Evolutionary conservation across 2,329 filamentous ascomycete genomes (phyloP).

Genomic region (Calonectria leucothoes): DNA sequence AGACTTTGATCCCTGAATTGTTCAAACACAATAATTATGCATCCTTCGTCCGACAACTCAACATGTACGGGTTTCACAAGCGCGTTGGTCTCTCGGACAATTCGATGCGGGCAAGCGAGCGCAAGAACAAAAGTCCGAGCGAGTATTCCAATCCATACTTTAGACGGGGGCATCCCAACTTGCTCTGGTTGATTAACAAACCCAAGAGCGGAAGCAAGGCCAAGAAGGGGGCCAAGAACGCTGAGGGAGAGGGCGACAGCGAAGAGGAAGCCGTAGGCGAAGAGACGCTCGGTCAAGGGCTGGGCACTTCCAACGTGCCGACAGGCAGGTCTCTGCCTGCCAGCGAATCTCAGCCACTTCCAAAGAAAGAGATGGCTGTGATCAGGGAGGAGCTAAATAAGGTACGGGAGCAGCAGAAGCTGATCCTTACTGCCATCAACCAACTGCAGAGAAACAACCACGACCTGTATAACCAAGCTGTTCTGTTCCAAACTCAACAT

Average conservation of each 20-base stretch:
- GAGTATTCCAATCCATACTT: constrained; percentile 99
- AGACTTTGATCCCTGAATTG: constrained; percentile 93
- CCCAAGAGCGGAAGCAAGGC: constrained; percentile 79
- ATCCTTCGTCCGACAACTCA: constrained; percentile 93
- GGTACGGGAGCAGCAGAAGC: constrained; percentile 85
- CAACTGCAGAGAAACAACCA: constrained; percentile 88
- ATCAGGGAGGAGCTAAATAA: constrained; percentile 85
- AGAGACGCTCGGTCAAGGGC: constrained; percentile 47
- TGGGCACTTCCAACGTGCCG: constrained; percentile 32
- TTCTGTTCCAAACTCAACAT: constrained; percentile 90
- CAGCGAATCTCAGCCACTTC: constrained; percentile 60
- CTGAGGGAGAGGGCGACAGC: constrained; percentile 79
- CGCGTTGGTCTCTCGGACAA: constrained; percentile 93
- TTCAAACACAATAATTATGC: constrained; percentile 99
- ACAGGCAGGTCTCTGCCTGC: constrained; percentile 52
- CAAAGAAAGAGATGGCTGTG: constrained; percentile 79
- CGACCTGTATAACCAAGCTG: constrained; percentile 87
- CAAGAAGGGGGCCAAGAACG: constrained; percentile 70
- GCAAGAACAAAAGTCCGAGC: constrained; percentile 97
- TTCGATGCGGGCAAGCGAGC: constrained; percentile 96
- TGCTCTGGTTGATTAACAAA: constrained; percentile 97
- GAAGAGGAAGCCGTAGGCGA: constrained; percentile 61
- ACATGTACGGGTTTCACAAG: constrained; percentile 99
- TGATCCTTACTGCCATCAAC: constrained; percentile 85
- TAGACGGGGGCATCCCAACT: constrained; percentile 88